phyloP scores from a whole-genome alignment of 2,329 filamentous ascomycete genomes.

The Apiospora malaysiana region DNA sequence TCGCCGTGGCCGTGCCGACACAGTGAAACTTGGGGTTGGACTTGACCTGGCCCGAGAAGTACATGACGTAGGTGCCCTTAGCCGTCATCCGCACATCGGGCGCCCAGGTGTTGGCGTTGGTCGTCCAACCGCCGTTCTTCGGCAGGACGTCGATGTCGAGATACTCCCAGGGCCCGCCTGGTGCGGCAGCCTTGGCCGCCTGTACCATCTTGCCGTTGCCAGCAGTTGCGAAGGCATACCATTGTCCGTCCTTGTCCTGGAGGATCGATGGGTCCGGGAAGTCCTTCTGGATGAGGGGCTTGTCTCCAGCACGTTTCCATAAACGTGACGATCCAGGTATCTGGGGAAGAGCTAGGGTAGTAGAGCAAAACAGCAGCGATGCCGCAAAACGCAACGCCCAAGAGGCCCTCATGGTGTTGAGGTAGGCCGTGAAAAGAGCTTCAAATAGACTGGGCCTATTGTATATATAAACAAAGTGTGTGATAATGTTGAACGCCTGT shows the following conservation, averaged over 20 bases:
- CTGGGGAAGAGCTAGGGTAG: not conserved
- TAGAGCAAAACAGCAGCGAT: not conserved
- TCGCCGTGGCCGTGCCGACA: constrained; percentile 60
- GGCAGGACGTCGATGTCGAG: constrained; percentile 62
- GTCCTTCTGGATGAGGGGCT: constrained; percentile 44
- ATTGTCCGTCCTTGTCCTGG: constrained; percentile 51
- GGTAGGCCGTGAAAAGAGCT: not conserved
- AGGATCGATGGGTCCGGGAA: constrained; percentile 63
- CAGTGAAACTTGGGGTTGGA: constrained; percentile 54
- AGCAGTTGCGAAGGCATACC: constrained; percentile 65
- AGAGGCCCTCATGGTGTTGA: not conserved
- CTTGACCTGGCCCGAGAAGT: constrained; percentile 59
- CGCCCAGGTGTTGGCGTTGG: constrained; percentile 62
- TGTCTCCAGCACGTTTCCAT: not conserved
- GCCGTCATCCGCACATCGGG: constrained; percentile 61
- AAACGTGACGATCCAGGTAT: not conserved
- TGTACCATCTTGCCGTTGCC: constrained; percentile 58
- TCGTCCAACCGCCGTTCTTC: constrained; percentile 57
- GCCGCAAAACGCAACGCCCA: not conserved
- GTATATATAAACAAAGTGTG: not conserved
- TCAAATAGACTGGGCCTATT: not conserved
- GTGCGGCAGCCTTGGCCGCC: constrained; percentile 55
- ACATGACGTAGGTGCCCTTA: constrained; percentile 63
- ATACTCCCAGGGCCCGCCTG: constrained; percentile 53
- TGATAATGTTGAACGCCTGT: not conserved